Base-by-base conservation (phyloP, 768 basidiomycete species). In the Astraeus odoratus region DNA sequence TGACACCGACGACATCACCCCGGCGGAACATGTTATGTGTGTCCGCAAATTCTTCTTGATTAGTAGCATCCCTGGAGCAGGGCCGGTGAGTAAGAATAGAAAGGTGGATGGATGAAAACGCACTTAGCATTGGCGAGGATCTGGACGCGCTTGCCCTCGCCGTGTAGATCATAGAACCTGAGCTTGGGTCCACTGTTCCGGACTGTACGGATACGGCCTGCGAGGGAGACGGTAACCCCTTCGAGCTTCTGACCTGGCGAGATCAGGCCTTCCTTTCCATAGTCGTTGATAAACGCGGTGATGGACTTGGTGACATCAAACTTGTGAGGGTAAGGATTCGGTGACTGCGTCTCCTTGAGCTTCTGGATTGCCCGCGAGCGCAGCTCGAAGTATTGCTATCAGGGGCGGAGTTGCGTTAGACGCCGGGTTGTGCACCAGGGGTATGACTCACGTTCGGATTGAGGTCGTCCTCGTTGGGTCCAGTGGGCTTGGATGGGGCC, bases 301-400 rank as follows among this genome's bases (percentile, higher is more conserved):
- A 99, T 72, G 7, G 89, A 90, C 50, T 67, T 72, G 46, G 83
- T 72, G 18, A 97, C 94, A 54, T 95, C 66, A 70, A 99, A 99
- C 80, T 99, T 99, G 83, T 99, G 96, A 6, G 96, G 96, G 71
- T 98, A 99, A 2, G 96, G 96, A 63, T 94, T 87, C 2, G 94
- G 95, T 6, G 76, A 66, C 63, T 86, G 85, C 23, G 87, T 86
- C 60, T 83, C 75, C 66, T 89, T 85, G 51, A 99, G 78, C 54
- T 81, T 79, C 51, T 81, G 77, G 56, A 99, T 92, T 55, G 88
- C 82, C 39, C 91, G 81, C 23, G 86, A 90, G 54, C 96, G 86
- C 54, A 92, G 70, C 60, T 97, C 93, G 61, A 85, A 95, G 74
- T 97, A 99, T 91, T 95, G 91, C 94, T 99, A 13, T 24, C 19